Base-by-base conservation (phyloP, 345 rosid species). In the Brassica cretica region DNA sequence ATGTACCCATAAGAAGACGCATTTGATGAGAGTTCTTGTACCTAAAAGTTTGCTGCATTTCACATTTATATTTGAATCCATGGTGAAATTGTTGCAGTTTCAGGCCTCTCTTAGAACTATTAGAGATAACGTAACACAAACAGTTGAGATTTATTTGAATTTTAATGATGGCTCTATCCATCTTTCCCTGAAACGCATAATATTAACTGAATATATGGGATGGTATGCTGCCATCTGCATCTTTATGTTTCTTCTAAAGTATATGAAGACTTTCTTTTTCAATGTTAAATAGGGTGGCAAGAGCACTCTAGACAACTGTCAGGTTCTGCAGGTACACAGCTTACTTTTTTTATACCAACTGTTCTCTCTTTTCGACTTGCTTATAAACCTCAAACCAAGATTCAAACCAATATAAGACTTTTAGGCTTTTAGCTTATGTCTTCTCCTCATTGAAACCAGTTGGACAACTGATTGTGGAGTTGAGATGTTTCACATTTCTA, bases 221-320 rank as follows among this genome's bases (percentile, higher is more conserved):
- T n/a, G 30, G 70, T 33, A 71, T 37, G 44, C 12, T 8, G 39
- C 30, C 30, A 27, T 27, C 30, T 27, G 30, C 30, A 18, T 71
- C 7, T 25, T 58, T 33, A 49, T 61, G 58, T 63, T 62, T 30
- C 51, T 64, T 39, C 32, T 16, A 61, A 33, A 64, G 37, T 49
- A 69, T 53, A 65, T 74, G 62, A 73, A 19, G 16, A 64, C 0
- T 65, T 46, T 30, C 0, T 41, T 69, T 46, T 64, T 77, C 49
- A 1, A 21, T 64, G 14, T 49, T 10, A 77, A 77, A 27, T 32
- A 92, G 99, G 99, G 99, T n/a, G 99, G 99, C 15, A 83, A 91
- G 84, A 95, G 97, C 92, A 89, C 94, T 0, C 79, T 92, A 73
- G 96, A 95, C 33, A 95, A 95, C 79, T 95, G 99, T 46, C 98